phyloP scores from a whole-genome alignment of 2,329 filamentous ascomycete genomes.

The Penicillium griseofulvum region DNA sequence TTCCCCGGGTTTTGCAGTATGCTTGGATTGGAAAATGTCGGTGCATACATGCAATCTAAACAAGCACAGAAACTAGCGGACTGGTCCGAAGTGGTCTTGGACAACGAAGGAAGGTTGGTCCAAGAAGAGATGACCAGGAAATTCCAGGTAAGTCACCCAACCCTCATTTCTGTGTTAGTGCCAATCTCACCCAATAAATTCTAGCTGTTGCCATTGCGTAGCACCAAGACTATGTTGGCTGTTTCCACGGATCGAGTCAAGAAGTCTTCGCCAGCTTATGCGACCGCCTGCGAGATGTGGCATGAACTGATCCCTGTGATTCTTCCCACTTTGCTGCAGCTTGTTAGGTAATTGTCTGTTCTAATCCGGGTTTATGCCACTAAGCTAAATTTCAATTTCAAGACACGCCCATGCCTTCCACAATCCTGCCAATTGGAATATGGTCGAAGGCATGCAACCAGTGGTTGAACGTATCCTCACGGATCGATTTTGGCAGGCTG shows the following conservation, averaged over 20 bases:
- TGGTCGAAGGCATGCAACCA: slow-evolving; percentile 71
- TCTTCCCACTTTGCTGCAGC: slow-evolving; percentile 79
- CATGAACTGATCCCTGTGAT: slow-evolving; percentile 76
- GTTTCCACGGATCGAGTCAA: slow-evolving; percentile 89
- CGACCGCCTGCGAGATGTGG: slow-evolving; percentile 79
- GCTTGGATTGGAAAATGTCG: slow-evolving; percentile 75
- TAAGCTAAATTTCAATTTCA: slow-evolving; percentile 13
- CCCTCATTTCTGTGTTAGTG: background rate
- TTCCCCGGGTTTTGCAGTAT: slow-evolving; percentile 77
- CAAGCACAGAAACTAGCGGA: slow-evolving; percentile 74
- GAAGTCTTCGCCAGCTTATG: slow-evolving; percentile 68
- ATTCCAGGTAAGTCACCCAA: slow-evolving; percentile 55
- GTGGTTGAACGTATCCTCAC: slow-evolving; percentile 82
- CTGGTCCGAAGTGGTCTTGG: slow-evolving; percentile 76
- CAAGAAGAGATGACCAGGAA: slow-evolving; percentile 76
- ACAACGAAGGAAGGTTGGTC: slow-evolving; percentile 73
- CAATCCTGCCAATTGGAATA: slow-evolving; percentile 78
- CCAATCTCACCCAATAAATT: slow-evolving; percentile 5
- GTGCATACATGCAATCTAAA: slow-evolving; percentile 71
- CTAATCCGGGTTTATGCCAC: background rate
- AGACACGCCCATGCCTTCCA: slow-evolving; percentile 90
- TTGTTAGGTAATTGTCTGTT: slow-evolving; percentile 60
- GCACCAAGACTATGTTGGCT: slow-evolving; percentile 87
- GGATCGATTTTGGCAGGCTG: slow-evolving; percentile 97
- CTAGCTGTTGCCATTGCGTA: slow-evolving; percentile 73